Evolutionary conservation across 2,329 filamentous ascomycete genomes (phyloP).

Genomic region (Cercospora sojina): DNA sequence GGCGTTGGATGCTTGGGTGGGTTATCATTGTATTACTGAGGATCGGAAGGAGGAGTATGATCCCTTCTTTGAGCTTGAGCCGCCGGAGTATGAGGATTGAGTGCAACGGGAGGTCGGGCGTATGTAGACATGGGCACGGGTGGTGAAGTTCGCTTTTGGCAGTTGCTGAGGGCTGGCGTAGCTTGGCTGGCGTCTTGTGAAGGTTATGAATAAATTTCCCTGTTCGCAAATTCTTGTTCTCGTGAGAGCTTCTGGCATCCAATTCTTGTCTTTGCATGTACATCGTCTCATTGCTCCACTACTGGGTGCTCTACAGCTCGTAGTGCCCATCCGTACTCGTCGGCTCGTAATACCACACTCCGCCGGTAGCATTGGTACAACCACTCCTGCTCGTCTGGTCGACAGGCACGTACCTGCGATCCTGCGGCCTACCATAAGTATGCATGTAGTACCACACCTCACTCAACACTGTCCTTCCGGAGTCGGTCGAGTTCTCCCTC

Average conservation of each 20-base stretch:
- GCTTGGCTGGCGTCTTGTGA: not conserved
- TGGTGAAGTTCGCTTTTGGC: not conserved
- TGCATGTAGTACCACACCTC: conserved; percentile 70
- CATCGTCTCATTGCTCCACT: not conserved
- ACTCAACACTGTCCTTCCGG: conserved; percentile 56
- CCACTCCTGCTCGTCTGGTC: conserved; percentile 53
- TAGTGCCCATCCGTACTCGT: conserved; percentile 27
- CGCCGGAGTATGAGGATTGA: not conserved
- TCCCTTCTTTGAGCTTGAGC: not conserved
- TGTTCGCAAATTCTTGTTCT: too few species aligned
- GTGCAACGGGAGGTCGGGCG: not conserved
- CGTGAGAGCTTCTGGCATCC: not conserved
- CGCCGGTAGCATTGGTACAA: conserved; percentile 56
- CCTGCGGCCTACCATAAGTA: conserved; percentile 58
- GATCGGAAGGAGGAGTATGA: not conserved
- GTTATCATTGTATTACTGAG: not conserved
- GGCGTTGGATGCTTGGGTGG: not conserved
- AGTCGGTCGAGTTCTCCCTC: conserved; percentile 50
- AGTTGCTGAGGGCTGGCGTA: not conserved
- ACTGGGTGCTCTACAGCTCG: not conserved
- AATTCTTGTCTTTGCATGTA: not conserved
- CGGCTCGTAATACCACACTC: conserved; percentile 57
- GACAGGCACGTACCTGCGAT: conserved; percentile 48
- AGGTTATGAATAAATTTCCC: not conserved
- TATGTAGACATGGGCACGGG: not conserved